Conservation (phyloP, 331 rosid genomes). For the Quercus tomentella region DNA sequence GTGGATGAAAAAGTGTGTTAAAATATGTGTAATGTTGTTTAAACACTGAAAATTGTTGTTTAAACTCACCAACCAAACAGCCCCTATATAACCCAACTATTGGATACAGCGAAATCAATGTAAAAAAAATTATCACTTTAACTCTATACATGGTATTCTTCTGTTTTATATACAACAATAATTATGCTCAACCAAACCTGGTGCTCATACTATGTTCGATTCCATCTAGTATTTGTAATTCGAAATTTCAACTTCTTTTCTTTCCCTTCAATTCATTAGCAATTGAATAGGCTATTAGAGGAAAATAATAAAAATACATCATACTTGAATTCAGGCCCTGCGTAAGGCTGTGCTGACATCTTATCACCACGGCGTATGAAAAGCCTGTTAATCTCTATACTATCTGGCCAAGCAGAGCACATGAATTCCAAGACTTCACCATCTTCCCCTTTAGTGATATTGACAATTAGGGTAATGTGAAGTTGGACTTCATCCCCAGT, state of each 20-base stretch:
- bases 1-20: too few relatives aligned
- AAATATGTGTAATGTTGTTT: too few relatives aligned
- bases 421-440: constrained; percentile 48
- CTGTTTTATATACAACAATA: neutral
- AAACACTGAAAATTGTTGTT: too few relatives aligned
- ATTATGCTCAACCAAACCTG: neutral
- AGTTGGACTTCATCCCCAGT: constrained; percentile 49
- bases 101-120: neutral
- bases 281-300: neutral
- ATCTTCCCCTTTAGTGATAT: constrained; percentile 54
- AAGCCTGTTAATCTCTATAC: constrained; percentile 51
- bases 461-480: constrained; percentile 61
- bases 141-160: neutral
- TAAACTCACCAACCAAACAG: too few relatives aligned
- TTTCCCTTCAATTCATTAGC: neutral
- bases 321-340: constrained; percentile 78
- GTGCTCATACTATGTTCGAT: neutral
- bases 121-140: neutral
- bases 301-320: constrained; percentile 3
- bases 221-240: neutral
- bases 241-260: neutral
- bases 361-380: constrained; percentile 24
- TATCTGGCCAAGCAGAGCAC: constrained; percentile 88
- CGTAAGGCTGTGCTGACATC: constrained; percentile 48
- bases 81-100: neutral